These are phyloP conservation scores for Eucalyptus regnans DNA, from an alignment of 345 rosid genomes.

Conservation along the genomic window DNA sequence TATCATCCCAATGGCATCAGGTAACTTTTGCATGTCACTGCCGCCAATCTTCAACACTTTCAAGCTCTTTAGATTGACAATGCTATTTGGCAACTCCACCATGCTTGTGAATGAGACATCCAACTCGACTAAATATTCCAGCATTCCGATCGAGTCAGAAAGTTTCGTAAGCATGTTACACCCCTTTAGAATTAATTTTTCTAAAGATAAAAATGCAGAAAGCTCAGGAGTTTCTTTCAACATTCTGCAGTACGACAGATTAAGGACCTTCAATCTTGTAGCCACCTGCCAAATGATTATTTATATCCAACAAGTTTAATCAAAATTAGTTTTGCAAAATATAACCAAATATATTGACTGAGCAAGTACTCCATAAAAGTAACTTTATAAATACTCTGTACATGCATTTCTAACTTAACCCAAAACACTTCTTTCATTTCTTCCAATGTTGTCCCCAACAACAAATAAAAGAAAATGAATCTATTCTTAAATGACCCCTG, in stretches of 20 bases:
- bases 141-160: not conserved
- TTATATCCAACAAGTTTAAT: too few species aligned
- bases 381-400: too few species aligned
- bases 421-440: too few species aligned
- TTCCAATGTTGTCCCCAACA: too few species aligned
- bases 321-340: too few species aligned
- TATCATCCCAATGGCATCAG: not conserved
- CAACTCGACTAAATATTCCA: not conserved
- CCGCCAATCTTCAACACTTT: accelerated
- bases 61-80: not conserved
- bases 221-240: not conserved
- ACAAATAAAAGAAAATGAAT: too few species aligned
- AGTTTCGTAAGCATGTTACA: accelerated
- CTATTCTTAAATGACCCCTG: too few species aligned
- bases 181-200: accelerated
- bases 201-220: not conserved
- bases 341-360: too few species aligned
- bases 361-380: too few species aligned
- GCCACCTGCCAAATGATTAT: too few species aligned
- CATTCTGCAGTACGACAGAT: accelerated
- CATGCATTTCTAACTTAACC: too few species aligned
- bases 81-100: not conserved
- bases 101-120: accelerated
- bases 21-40: accelerated
- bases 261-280: not conserved